Evolutionary conservation across 345 rosid genomes (phyloP).

Genomic region (Lepidium didymum): DNA sequence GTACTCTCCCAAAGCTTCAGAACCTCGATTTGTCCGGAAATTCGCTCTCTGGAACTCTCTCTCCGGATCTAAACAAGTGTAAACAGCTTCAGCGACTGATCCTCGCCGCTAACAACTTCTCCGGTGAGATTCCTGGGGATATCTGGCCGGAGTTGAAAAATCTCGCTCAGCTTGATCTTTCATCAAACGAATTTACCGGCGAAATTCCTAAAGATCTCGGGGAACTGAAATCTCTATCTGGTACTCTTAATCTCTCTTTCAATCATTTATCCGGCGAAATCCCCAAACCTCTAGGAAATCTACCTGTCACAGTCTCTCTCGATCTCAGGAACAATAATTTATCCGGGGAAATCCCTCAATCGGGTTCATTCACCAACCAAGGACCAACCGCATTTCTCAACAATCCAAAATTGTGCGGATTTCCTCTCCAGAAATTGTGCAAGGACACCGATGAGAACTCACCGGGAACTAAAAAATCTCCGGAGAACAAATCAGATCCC

Average conservation of each 20-base stretch:
- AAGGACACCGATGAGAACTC: slow-evolving; percentile 28
- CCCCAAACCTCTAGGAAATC: slow-evolving; percentile 67
- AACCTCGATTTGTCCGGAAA: slow-evolving; percentile 82
- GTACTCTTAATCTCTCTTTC: slow-evolving; percentile 72
- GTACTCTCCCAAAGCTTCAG: slow-evolving; percentile 67
- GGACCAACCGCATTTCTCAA: slow-evolving; percentile 95
- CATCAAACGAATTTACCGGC: slow-evolving; percentile 59
- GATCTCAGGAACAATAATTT: slow-evolving; percentile 77
- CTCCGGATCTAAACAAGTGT: slow-evolving; percentile 50
- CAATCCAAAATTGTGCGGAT: slow-evolving; percentile 77
- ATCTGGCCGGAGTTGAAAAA: slow-evolving; percentile 75
- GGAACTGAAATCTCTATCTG: slow-evolving; percentile 62
- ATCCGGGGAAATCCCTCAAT: slow-evolving; percentile 84
- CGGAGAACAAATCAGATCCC: slow-evolving; percentile 22
- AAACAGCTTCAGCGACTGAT: slow-evolving; percentile 74
- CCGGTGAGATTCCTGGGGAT: slow-evolving; percentile 62
- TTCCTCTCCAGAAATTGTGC: slow-evolving; percentile 87
- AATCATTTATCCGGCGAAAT: slow-evolving; percentile 70
- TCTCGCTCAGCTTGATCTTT: slow-evolving; percentile 76
- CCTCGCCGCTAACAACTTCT: slow-evolving; percentile 55
- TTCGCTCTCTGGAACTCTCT: slow-evolving; percentile 65
- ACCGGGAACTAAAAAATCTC: slow-evolving; percentile 28
- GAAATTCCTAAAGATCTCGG: slow-evolving; percentile 68
- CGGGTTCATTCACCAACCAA: slow-evolving; percentile 85
- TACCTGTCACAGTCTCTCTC: slow-evolving; percentile 79